A percentile compares a stretch with the other conserved stretches of the same genome.
Evolutionary conservation across 2,329 filamentous ascomycete species (phyloP).

Genomic region (Parastagonospora avenae): DNA sequence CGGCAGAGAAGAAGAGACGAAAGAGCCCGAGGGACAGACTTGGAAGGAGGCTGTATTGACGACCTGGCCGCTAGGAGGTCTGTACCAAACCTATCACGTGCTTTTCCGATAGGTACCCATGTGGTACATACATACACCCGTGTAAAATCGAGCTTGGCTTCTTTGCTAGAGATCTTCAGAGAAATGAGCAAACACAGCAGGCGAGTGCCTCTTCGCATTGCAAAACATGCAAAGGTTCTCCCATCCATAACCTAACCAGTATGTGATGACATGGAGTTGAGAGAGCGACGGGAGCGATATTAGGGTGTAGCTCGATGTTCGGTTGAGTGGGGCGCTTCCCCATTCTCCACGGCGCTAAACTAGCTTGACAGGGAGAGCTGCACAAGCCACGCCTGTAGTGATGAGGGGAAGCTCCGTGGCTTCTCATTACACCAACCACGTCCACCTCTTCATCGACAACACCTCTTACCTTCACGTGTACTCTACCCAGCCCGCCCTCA

Average conservation of each 20-base stretch:
- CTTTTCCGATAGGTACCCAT: neutral
- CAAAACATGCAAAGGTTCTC: neutral
- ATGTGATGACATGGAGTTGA: neutral
- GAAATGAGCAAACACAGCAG: too few relatives aligned
- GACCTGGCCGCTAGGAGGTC: conserved; percentile 3
- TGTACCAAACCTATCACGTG: conserved; percentile 3
- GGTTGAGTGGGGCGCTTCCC: conserved; percentile 13
- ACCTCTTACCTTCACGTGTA: neutral
- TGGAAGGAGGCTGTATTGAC: neutral
- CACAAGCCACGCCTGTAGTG: conserved; percentile 3
- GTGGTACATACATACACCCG: neutral
- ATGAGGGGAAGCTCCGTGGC: conserved; percentile 16
- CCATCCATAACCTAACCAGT: neutral
- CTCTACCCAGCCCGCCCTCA: neutral
- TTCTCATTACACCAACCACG: conserved; percentile 5
- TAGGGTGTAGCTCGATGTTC: neutral
- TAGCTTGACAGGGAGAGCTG: conserved; percentile 15
- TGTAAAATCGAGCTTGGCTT: neutral
- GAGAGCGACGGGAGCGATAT: neutral
- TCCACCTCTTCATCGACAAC: neutral
- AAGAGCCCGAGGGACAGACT: neutral
- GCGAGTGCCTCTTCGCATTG: neutral
- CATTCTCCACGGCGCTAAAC: conserved; percentile 13
- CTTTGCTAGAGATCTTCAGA: neutral
- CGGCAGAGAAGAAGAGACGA: conserved; percentile 28